Evolutionary conservation across 139 green algal genomes (phyloP), one percentile per base, ranked within the genome.

Genomic region (Tetraselmis striata): DNA sequence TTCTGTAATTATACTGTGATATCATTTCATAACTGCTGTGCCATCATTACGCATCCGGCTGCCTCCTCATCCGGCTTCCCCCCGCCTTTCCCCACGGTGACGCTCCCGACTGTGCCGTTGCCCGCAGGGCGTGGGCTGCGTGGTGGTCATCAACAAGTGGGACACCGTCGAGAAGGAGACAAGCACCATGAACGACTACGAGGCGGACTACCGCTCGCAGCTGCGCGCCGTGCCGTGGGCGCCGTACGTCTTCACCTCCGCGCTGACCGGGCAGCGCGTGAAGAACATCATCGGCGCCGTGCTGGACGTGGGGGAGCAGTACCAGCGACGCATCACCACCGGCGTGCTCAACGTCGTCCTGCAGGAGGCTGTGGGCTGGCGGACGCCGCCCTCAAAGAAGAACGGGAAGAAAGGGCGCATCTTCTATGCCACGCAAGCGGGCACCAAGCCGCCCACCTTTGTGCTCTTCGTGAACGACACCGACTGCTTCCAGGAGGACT

Each of bases 61-160:
- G n/a, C n/a, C n/a, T n/a, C n/a, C n/a, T n/a, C n/a, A n/a, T n/a
- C n/a, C n/a, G n/a, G n/a, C n/a, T n/a, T n/a, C n/a, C n/a, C n/a
- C n/a, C n/a, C n/a, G n/a, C n/a, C n/a, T n/a, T n/a, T n/a, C n/a
- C n/a, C n/a, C n/a, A n/a, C n/a, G n/a, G n/a, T n/a, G n/a, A n/a
- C n/a, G n/a, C n/a, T n/a, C n/a, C n/a, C n/a, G n/a, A n/a, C n/a
- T n/a, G n/a, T n/a, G n/a, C n/a, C n/a, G n/a, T n/a, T n/a, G n/a
- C n/a, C n/a, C 76, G 11, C 94, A 96, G 86, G 95, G 96, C 31
- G 90, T 92, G 31, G 96, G 93, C 2, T 93, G 93, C 79, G 94
- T 99, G 79, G 81, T 99, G 11, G 94, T 96, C 0, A 90, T 98
- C 23, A 99, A 99, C 91, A 99, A 99, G 90, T 99, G 95, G 96